Evolutionary conservation across 176 grass and related monocot species (phyloP).

Genomic region (Paspalum notatum): DNA sequence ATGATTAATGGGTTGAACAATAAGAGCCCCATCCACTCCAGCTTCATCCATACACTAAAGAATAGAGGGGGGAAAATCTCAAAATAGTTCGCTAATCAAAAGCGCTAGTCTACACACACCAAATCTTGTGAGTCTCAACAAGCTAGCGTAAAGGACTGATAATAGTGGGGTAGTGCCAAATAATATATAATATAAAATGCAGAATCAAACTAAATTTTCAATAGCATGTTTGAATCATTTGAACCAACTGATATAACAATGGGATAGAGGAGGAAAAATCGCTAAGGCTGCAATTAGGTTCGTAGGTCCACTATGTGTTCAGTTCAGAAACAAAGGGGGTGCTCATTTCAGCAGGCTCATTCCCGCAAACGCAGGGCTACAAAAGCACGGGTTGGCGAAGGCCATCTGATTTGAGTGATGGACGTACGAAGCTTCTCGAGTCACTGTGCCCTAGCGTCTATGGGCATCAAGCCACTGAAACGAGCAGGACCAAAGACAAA

Average conservation of each 20-base stretch:
- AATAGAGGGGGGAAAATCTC: not conserved
- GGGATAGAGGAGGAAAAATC: not conserved
- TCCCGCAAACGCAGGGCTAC: too few relatives aligned
- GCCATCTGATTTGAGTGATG: too few relatives aligned
- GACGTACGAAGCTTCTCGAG: too few relatives aligned
- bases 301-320: not conserved
- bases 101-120: not conserved
- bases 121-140: not conserved
- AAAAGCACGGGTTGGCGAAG: too few relatives aligned
- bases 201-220: conserved; percentile 16
- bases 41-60: conserved; percentile 79
- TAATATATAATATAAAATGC: not conserved
- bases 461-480: too few relatives aligned
- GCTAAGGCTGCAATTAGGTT: not conserved
- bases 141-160: not conserved
- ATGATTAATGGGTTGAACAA: conserved; percentile 92
- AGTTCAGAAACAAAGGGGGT: too few relatives aligned
- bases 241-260: too few relatives aligned
- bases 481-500: not conserved
- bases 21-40: conserved; percentile 79
- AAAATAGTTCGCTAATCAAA: not conserved
- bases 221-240: not conserved
- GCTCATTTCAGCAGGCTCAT: too few relatives aligned
- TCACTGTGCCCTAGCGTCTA: too few relatives aligned
- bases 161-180: not conserved